Percentiles rank a stretch among this genome's conserved stretches.
phyloP scores from a whole-genome alignment of 768 basidiomycete species.

The Polyporus arcularius region DNA sequence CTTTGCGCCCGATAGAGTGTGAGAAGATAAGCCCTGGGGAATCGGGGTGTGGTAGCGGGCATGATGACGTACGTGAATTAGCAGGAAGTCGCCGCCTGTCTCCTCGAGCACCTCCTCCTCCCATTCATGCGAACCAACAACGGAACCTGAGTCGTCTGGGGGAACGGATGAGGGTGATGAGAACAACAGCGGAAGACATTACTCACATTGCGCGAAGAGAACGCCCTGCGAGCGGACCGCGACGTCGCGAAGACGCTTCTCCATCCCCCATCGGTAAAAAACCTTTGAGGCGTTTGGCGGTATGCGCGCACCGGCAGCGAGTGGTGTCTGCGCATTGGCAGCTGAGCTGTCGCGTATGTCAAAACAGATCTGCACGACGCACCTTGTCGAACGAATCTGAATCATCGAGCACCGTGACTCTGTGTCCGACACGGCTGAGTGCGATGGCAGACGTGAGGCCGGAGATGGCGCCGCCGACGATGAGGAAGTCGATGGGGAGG shows the following conservation, averaged over 20 bases:
- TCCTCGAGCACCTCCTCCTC: conserved; percentile 49
- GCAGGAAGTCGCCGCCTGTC: conserved; percentile 49
- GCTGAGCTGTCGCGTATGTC: neutral
- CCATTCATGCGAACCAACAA: conserved; percentile 48
- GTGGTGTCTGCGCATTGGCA: conserved; percentile 16
- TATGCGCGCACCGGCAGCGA: conserved; percentile 40
- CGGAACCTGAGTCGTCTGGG: conserved; percentile 46
- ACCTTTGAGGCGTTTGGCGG: conserved; percentile 62
- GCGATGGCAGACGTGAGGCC: conserved; percentile 39
- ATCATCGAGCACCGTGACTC: conserved; percentile 36
- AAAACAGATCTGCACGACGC: conserved; percentile 1
- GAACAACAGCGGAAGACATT: neutral
- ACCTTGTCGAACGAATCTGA: conserved; percentile 29
- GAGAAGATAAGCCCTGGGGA: neutral
- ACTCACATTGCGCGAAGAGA: conserved; percentile 21
- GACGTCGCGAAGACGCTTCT: conserved; percentile 40
- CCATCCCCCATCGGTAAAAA: conserved; percentile 57
- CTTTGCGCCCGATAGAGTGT: conserved; percentile 9
- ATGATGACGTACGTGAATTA: conserved; percentile 44
- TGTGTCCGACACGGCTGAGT: conserved; percentile 37
- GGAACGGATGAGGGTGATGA: neutral
- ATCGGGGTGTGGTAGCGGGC: neutral
- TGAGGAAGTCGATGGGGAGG: conserved; percentile 31
- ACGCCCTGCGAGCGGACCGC: conserved; percentile 25
- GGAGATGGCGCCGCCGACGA: conserved; percentile 36